Evolutionary conservation across 495 filamentous ascomycete genomes (phyloP), one percentile per base, ranked within the genome.

Genomic region (Hamigera avellanea): DNA sequence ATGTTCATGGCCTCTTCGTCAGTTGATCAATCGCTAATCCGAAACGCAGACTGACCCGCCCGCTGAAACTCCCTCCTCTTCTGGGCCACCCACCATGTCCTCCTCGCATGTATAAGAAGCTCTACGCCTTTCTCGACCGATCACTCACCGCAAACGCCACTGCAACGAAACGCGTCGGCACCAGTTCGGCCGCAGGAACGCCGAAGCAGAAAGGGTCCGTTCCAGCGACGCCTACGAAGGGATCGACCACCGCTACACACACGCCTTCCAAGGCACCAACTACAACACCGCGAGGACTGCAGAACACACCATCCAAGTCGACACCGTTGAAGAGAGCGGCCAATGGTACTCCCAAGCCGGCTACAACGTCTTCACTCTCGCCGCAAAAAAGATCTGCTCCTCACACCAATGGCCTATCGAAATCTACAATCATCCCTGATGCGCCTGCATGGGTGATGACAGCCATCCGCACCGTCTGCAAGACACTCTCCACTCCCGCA

Each of bases 31-130:
- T 39, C 14, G 34, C 21, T 18, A 18, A 41, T 13, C 32, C 3
- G 19, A n/a, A 31, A 29, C 35, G 10, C 32, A 89, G 87, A 40
- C 70, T 95, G 33, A 87, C 86, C 48, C 80, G 79, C 46, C 53
- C 71, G n/a, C 72, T 98, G 43, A 78, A 86, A 53, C 78, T 98
- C 23, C 89, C 89, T 6, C 73, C 76, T 2, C 80, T 94, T 26
- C 70, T 82, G 37, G 76, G 83, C 9, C 76, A 75, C 13, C 86
- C 91, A 5, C 93, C 91, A 12, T 83, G 86, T 43, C 78, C 78
- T 26, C 87, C 86, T 8, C 74, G 75, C 45, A 68, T 81, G 19
- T 98, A 96, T 62, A 82, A 82, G 48, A 83, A 82, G 47, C 70
- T 98, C 27, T 86, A 87, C 58, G 59, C 62, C 27, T 85, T 86